Percentiles rank a stretch among this genome's conserved stretches.
Evolutionary conservation across 768 basidiomycete species (phyloP).

Genomic region (Rhizopogon salebrosus): DNA sequence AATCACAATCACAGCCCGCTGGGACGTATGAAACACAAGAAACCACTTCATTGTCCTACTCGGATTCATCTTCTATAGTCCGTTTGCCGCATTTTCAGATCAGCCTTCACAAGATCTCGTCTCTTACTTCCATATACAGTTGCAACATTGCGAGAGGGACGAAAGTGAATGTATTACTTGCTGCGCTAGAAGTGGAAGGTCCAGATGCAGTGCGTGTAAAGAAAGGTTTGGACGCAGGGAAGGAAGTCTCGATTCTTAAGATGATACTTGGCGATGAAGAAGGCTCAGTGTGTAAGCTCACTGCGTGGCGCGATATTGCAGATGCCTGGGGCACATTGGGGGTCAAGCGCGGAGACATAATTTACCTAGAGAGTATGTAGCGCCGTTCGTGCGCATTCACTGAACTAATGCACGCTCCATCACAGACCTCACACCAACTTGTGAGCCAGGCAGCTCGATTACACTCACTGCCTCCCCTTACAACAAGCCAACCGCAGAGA

Average conservation of each 20-base stretch:
- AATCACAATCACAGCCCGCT: slow-evolving; percentile 4
- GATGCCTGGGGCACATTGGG: slow-evolving; percentile 59
- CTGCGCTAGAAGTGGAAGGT: slow-evolving; percentile 71
- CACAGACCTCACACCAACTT: slow-evolving; percentile 49
- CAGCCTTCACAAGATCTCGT: slow-evolving; percentile 52
- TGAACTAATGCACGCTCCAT: neutral
- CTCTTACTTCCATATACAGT: slow-evolving; percentile 37
- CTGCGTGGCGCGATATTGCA: slow-evolving; percentile 75
- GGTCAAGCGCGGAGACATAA: slow-evolving; percentile 66
- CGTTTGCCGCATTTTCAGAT: slow-evolving; percentile 75
- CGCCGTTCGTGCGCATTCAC: neutral
- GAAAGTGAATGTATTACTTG: slow-evolving; percentile 59
- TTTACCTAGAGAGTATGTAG: slow-evolving; percentile 61
- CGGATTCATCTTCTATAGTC: slow-evolving; percentile 66
- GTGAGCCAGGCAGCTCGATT: slow-evolving; percentile 39
- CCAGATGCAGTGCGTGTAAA: slow-evolving; percentile 65
- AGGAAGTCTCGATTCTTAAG: slow-evolving; percentile 61
- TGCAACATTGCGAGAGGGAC: slow-evolving; percentile 22
- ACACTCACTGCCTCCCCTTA: slow-evolving; percentile 65
- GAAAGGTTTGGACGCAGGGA: slow-evolving; percentile 65
- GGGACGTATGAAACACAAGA: slow-evolving; percentile 39
- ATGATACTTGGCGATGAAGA: slow-evolving; percentile 72
- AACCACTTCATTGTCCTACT: slow-evolving; percentile 48
- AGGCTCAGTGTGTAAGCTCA: slow-evolving; percentile 62
- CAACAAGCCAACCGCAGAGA: slow-evolving; percentile 53